Evolutionary conservation across 345 rosid genomes (phyloP).

Genomic region (Pistacia vera): DNA sequence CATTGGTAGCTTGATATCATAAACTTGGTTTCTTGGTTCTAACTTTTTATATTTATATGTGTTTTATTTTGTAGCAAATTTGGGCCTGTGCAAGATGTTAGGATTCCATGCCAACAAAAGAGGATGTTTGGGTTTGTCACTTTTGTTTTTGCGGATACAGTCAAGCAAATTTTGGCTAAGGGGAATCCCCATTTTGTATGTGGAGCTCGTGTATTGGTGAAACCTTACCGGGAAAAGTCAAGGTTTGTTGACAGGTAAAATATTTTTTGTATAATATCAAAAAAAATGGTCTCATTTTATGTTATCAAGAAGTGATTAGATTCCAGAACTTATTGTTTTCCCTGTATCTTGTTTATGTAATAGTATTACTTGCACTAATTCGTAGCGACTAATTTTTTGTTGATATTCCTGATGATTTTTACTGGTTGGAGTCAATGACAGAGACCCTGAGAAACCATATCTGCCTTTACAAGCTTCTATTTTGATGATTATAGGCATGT

Average conservation of each 20-base stretch:
- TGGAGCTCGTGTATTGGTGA: slow-evolving; percentile 95
- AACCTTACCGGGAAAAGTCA: slow-evolving; percentile 91
- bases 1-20: not conserved
- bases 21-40: not conserved
- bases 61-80: slow-evolving; percentile 54
- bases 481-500: slow-evolving; percentile 12
- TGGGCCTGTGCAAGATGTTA: slow-evolving; percentile 90
- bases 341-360: not conserved
- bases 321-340: not conserved
- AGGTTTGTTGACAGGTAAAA: slow-evolving; percentile 64
- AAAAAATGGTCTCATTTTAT: not conserved
- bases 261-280: not conserved
- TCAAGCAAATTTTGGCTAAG: slow-evolving; percentile 68
- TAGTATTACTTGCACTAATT: not conserved
- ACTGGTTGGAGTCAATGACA: not conserved
- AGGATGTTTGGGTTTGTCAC: slow-evolving; percentile 98
- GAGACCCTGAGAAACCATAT: slow-evolving; percentile 2
- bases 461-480: slow-evolving; percentile 15
- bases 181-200: slow-evolving; percentile 96
- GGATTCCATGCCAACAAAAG: slow-evolving; percentile 95
- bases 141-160: slow-evolving; percentile 67
- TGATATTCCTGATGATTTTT: slow-evolving; percentile 3
- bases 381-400: not conserved
- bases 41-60: not conserved
- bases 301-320: slow-evolving; percentile 1